These are phyloP conservation scores for Pythium dissimile DNA, from an alignment of 352 stramenopile species.

Conservation along the genomic window DNA sequence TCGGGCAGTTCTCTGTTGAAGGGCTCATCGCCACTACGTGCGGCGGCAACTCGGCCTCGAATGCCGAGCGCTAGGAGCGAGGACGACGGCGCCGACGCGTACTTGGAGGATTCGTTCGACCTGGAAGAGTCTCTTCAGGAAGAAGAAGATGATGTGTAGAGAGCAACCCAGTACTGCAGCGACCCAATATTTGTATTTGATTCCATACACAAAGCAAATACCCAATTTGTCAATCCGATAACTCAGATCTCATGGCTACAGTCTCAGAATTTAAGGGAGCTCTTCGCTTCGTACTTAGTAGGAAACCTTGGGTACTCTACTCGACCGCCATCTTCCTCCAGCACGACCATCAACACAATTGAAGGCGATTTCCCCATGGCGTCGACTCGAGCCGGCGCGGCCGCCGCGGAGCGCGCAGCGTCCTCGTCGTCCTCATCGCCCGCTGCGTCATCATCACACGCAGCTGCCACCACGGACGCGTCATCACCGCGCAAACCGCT, in stretches of 20 bases:
- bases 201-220: too few relatives aligned
- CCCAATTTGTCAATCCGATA: too few relatives aligned
- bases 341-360: background rate
- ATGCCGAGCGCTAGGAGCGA: conserved; percentile 15
- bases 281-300: conserved; percentile 9
- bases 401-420: conserved; percentile 1
- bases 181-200: background rate
- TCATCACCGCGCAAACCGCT: conserved; percentile 13
- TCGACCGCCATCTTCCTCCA: background rate
- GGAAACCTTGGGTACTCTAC: background rate
- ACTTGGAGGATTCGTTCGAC: conserved; percentile 74
- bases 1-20: conserved; percentile 12
- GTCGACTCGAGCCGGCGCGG: conserved; percentile 4
- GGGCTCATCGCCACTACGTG: background rate
- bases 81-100: conserved; percentile 41
- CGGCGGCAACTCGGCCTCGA: background rate
- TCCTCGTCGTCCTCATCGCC: background rate
- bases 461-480: conserved; percentile 5
- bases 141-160: conserved; percentile 26
- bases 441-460: background rate
- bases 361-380: conserved; percentile 3
- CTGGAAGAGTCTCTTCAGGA: conserved; percentile 71
- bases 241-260: too few relatives aligned
- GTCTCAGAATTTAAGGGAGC: too few relatives aligned
- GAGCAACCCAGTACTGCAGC: background rate